These are phyloP conservation scores for Plantago elongata DNA, from an alignment of 257 asterid species.

Conservation along the genomic window DNA sequence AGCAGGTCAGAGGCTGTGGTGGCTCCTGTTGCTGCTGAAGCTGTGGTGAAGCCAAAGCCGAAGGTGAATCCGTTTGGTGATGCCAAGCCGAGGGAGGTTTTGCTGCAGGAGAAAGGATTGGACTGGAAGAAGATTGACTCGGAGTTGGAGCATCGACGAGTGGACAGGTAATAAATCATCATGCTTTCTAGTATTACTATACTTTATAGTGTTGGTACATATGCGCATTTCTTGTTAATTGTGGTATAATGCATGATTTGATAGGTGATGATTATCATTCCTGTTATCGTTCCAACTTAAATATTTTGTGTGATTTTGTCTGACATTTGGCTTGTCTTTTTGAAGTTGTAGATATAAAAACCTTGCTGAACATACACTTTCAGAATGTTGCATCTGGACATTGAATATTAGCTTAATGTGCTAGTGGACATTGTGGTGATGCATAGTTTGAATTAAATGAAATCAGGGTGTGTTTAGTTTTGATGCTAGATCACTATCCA, in stretches of 20 bases:
- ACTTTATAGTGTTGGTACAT: not conserved
- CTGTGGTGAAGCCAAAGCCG: constrained; percentile 51
- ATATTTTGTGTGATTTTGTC: not conserved
- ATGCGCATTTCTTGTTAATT: not conserved
- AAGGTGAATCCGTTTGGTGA: constrained; percentile 94
- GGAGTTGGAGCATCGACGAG: constrained; percentile 69
- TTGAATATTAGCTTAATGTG: not conserved
- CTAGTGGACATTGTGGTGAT: constrained; percentile 3
- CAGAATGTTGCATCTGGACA: not conserved
- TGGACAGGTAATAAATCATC: constrained; percentile 53
- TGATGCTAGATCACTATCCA: not conserved
- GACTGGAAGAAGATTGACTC: constrained; percentile 96
- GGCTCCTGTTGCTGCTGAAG: constrained; percentile 34
- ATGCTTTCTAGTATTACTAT: constrained; percentile 5
- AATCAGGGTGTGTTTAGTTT: not conserved
- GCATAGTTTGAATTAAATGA: not conserved
- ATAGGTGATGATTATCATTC: too few relatives aligned
- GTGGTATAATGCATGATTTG: not conserved
- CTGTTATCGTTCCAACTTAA: too few relatives aligned
- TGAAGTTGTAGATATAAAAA: not conserved
- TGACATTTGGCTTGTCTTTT: constrained; percentile 1
- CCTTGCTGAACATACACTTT: not conserved
- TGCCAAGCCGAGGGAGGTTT: constrained; percentile 95
- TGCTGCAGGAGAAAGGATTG: constrained; percentile 86
- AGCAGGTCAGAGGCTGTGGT: constrained; percentile 44